phyloP scores from a whole-genome alignment of 306 rosid species.

The Cercis canadensis region DNA sequence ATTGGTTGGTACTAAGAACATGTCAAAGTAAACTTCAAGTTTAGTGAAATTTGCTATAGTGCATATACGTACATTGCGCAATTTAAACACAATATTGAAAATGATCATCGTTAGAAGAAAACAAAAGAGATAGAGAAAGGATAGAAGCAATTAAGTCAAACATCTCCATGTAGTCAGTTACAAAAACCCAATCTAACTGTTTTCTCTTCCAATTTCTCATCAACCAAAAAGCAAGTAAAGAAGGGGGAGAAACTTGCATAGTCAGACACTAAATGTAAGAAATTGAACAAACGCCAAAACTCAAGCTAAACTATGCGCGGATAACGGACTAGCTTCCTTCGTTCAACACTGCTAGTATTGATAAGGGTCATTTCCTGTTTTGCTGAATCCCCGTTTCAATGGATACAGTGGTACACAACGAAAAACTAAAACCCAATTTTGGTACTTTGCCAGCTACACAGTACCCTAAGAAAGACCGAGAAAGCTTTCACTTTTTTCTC shows the following conservation, averaged over 20 bases:
- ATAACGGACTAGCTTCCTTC: background rate
- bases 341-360: background rate
- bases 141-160: conserved; percentile 2
- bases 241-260: too few species aligned
- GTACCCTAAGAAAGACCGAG: background rate
- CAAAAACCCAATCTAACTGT: background rate
- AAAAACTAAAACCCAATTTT: background rate
- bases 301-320: background rate
- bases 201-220: background rate
- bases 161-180: background rate
- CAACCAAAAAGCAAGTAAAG: too few species aligned
- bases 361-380: too few species aligned
- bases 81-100: background rate
- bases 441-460: background rate
- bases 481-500: background rate
- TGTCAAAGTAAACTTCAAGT: background rate
- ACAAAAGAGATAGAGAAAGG: too few species aligned
- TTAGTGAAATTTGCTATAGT: conserved; percentile 6
- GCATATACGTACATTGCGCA: background rate
- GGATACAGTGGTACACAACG: background rate
- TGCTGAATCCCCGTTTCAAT: too few species aligned
- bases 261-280: conserved; percentile 1
- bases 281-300: background rate
- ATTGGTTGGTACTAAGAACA: background rate
- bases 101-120: conserved; percentile 1